Conservation (phyloP, 495 filamentous ascomycete species). For the Cercophora newfieldiana region DNA sequence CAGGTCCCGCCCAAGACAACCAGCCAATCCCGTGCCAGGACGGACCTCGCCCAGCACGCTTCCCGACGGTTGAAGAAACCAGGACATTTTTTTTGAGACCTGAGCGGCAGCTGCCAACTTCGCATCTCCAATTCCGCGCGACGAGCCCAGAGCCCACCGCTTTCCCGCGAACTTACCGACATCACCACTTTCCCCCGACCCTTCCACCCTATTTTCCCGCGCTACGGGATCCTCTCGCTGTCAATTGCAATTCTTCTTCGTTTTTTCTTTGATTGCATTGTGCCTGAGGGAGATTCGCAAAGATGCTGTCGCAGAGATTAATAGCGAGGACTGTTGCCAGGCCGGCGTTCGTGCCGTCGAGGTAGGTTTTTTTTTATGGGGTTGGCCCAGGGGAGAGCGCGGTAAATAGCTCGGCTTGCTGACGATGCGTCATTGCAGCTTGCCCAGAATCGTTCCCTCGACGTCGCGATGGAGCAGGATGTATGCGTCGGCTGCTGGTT, state of each 20-base stretch:
- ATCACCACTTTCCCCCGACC: background rate
- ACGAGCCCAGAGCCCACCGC: background rate
- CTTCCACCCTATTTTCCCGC: constrained; percentile 4
- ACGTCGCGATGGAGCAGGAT: constrained; percentile 61
- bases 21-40: constrained; percentile 4
- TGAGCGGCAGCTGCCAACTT: constrained; percentile 7
- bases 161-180: background rate
- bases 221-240: constrained; percentile 22
- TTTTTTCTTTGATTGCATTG: constrained; percentile 19
- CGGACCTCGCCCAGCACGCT: constrained; percentile 6
- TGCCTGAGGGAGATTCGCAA: constrained; percentile 8
- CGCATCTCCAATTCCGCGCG: constrained; percentile 8
- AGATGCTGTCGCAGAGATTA: constrained; percentile 71
- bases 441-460: constrained; percentile 58
- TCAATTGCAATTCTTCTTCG: constrained; percentile 26
- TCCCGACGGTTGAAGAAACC: constrained; percentile 19
- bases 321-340: constrained; percentile 66
- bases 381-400: constrained; percentile 20
- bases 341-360: constrained; percentile 60
- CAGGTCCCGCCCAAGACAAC: background rate
- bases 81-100: constrained; percentile 14
- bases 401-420: constrained; percentile 29
- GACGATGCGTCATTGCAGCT: constrained; percentile 42
- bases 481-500: constrained; percentile 82
- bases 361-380: constrained; percentile 46